Evolutionary conservation across 768 basidiomycete species (phyloP).

Genomic region (Russula griseocarnosa): DNA sequence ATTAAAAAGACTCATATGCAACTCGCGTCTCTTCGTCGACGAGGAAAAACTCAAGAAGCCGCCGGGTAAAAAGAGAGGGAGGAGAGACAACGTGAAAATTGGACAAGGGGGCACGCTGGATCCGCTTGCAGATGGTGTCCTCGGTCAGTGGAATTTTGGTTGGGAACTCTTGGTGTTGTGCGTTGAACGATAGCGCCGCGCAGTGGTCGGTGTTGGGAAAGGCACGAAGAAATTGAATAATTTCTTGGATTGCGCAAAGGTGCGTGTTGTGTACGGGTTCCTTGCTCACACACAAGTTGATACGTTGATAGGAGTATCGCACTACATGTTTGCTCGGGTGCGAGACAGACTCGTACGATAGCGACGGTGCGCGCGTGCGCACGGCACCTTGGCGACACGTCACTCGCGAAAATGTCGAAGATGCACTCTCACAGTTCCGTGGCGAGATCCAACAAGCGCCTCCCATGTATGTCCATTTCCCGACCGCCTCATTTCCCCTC

Average conservation of each 20-base stretch:
- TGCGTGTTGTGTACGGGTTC: slow-evolving; percentile 33
- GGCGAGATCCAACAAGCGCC: slow-evolving; percentile 90
- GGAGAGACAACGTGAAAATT: slow-evolving; percentile 60
- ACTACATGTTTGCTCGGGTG: slow-evolving; percentile 90
- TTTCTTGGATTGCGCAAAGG: slow-evolving; percentile 90
- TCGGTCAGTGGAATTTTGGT: slow-evolving; percentile 51
- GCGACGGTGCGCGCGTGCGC: slow-evolving; percentile 77
- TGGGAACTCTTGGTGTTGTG: slow-evolving; percentile 1
- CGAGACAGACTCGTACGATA: slow-evolving; percentile 93
- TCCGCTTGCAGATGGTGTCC: slow-evolving; percentile 91
- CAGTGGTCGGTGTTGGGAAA: slow-evolving; percentile 85
- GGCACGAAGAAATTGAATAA: slow-evolving; percentile 82
- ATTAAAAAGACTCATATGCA: slow-evolving; percentile 72
- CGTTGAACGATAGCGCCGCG: slow-evolving; percentile 7
- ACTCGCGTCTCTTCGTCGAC: slow-evolving; percentile 75
- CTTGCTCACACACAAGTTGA: neutral
- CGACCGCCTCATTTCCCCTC: neutral
- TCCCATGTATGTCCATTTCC: slow-evolving; percentile 62
- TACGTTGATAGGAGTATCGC: slow-evolving; percentile 67
- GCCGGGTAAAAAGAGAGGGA: slow-evolving; percentile 44
- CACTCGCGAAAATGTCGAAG: slow-evolving; percentile 70
- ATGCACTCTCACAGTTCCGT: slow-evolving; percentile 63
- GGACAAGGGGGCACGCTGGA: slow-evolving; percentile 96
- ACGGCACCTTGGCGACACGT: slow-evolving; percentile 80
- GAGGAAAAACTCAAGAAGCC: slow-evolving; percentile 51